Percentiles rank a stretch among this genome's conserved stretches.
phyloP scores from a whole-genome alignment of 139 green algal species.

The Tetradesmus lagerheimii region DNA sequence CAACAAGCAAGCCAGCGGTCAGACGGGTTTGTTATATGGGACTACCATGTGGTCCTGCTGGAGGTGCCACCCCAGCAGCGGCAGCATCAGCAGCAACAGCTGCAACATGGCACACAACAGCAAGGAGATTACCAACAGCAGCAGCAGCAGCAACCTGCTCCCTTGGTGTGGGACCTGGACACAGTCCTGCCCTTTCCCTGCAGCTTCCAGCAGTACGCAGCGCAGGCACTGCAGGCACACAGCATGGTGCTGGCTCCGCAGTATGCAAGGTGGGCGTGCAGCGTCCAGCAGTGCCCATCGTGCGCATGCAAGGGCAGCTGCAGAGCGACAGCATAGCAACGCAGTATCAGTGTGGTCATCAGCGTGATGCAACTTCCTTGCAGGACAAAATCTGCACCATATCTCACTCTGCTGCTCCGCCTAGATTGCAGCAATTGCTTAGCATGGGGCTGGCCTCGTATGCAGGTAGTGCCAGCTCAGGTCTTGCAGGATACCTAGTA shows the following conservation, averaged over 20 bases:
- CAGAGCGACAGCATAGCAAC: background rate
- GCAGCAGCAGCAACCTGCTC: background rate
- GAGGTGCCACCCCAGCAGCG: background rate
- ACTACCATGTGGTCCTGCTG: conserved; percentile 61
- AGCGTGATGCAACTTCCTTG: too few species aligned
- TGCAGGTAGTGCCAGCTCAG: too few species aligned
- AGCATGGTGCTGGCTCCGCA: background rate
- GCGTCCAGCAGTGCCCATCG: background rate
- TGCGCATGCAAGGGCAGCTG: background rate
- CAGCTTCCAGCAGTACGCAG: conserved; percentile 41
- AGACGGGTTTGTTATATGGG: conserved; percentile 55
- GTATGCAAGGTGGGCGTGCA: conserved; percentile 17
- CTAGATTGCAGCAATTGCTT: too few species aligned
- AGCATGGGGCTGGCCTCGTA: too few species aligned
- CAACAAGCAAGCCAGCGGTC: conserved; percentile 44
- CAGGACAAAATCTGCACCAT: too few species aligned
- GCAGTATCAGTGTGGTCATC: background rate
- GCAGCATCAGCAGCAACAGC: background rate
- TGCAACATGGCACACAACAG: background rate
- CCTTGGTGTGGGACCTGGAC: conserved; percentile 61
- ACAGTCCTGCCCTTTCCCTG: conserved; percentile 60
- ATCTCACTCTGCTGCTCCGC: too few species aligned
- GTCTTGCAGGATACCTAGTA: too few species aligned
- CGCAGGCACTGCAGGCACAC: conserved; percentile 20
- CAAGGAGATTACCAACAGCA: background rate